Base-by-base conservation (phyloP, 148 eudicot species). In the Amaranthus hypochondriacus region DNA sequence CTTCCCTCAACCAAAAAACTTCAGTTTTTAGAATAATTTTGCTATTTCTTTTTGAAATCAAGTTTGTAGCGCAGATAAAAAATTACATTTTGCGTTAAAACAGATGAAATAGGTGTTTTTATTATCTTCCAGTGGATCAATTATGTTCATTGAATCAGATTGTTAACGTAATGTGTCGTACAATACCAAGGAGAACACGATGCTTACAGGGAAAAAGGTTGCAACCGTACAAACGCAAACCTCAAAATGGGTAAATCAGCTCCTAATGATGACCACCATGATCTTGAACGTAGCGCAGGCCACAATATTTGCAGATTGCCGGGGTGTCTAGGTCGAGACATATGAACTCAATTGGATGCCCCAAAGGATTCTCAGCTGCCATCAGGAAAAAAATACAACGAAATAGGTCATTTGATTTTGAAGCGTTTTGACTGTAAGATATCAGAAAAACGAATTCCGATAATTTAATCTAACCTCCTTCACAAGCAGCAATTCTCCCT, bases 331-430 rank as follows among this genome's bases (percentile, higher is more conserved):
- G 81, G 82, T 95, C 98, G 52, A 95, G 96, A 83, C 98, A 95
- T 84, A 95, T 95, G 82, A 83, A 95, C 77, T 92, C 97, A 70
- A 95, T 85, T n/a, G 98, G 98, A 74, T 95, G 98, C 73, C 98
- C 98, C 58, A 95, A 87, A n/a, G 97, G 97, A 80, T 94, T 56
- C 62, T 65, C 75, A 80, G 86, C 98, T 95, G 93, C 80, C 73
- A 76, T 47, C 71, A 82, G 44, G 15, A 68, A 64, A 68, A 68
- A 4, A 42, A 68, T 42, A 44, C 21, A 42, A 69, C 8, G 39
- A 12, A 66, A 6, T 51, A 68, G n/a, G 60, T 52, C 61, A 76
- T 15, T 59, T 9, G 21, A 54, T 44, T n/a, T 60, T 60, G 11
- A 10, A 28, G 39, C 2, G 39, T 28, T 28, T 28, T 28, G 39